phyloP scores from a whole-genome alignment of 176 grass and related monocot species.

The Aegilops longissima region DNA sequence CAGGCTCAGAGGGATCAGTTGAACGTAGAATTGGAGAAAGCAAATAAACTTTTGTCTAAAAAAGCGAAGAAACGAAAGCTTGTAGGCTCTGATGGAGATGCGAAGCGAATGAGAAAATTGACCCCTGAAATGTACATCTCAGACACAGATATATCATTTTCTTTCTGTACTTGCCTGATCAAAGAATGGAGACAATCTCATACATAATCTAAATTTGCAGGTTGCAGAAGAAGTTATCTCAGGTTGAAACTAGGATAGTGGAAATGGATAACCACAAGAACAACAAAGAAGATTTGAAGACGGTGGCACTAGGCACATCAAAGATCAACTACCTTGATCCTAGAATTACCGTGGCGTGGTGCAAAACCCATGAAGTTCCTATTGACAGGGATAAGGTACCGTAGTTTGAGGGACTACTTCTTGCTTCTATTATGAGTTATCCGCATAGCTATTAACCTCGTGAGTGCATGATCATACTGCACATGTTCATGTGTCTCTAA shows the following conservation, averaged over 20 bases:
- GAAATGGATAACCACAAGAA: constrained; percentile 77
- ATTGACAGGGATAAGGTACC: constrained; percentile 73
- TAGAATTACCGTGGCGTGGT: constrained; percentile 94
- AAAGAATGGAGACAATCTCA: constrained; percentile 27
- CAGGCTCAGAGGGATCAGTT: constrained; percentile 70
- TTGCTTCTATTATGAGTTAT: not conserved
- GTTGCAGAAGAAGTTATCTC: constrained; percentile 63
- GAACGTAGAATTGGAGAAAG: constrained; percentile 66
- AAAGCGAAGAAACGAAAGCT: constrained; percentile 55
- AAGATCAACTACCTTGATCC: constrained; percentile 98
- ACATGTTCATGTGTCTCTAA: not conserved
- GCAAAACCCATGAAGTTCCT: constrained; percentile 94
- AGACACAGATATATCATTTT: not conserved
- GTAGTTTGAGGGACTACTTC: not conserved
- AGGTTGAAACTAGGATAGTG: constrained; percentile 63
- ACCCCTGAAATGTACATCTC: constrained; percentile 68
- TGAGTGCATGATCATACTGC: too few relatives aligned
- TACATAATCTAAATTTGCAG: constrained; percentile 52
- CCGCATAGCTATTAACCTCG: not conserved
- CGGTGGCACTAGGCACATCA: constrained; percentile 82
- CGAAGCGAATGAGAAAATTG: constrained; percentile 69
- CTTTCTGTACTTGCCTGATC: constrained; percentile 12
- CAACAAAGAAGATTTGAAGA: constrained; percentile 87
- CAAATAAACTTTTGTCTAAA: constrained; percentile 40
- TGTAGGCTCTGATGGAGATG: constrained; percentile 69